A percentile compares a stretch with the other conserved stretches of the same genome.
Evolutionary conservation across 768 basidiomycete species (phyloP).

Genomic region (Hirschioporus abietinus): DNA sequence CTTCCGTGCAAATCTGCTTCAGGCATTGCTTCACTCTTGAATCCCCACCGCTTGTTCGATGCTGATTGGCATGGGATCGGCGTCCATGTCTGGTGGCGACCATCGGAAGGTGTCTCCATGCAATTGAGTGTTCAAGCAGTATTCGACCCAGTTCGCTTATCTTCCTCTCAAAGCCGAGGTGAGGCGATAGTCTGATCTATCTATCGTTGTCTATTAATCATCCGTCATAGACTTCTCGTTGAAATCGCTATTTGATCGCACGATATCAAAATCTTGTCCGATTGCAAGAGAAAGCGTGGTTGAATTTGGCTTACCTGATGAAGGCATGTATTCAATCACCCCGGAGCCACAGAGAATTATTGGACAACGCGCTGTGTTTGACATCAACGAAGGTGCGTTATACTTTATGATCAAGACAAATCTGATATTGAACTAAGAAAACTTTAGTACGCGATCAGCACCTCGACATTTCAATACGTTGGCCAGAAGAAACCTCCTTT

Average conservation of each 20-base stretch:
- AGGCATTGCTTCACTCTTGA: constrained; percentile 77
- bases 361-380: not conserved
- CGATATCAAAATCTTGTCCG: constrained; percentile 60
- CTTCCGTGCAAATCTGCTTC: constrained; percentile 89
- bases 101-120: constrained; percentile 40
- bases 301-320: constrained; percentile 40
- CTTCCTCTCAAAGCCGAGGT: constrained; percentile 53
- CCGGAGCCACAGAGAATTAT: constrained; percentile 39
- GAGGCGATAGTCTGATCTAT: constrained; percentile 15
- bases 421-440: not conserved
- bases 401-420: not conserved
- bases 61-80: constrained; percentile 90
- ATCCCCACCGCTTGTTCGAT: constrained; percentile 82
- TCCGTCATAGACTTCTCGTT: constrained; percentile 65
- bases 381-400: constrained; percentile 22
- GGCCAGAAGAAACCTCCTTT: constrained; percentile 47
- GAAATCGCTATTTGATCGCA: constrained; percentile 58
- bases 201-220: not conserved
- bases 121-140: constrained; percentile 74
- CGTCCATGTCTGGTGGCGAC: constrained; percentile 65
- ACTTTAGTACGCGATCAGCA: constrained; percentile 25
- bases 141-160: constrained; percentile 64
- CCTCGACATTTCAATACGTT: constrained; percentile 53
- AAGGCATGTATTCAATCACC: constrained; percentile 37
- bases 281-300: constrained; percentile 59